Base-by-base conservation (phyloP, 345 rosid species). In the Salix udensis region DNA sequence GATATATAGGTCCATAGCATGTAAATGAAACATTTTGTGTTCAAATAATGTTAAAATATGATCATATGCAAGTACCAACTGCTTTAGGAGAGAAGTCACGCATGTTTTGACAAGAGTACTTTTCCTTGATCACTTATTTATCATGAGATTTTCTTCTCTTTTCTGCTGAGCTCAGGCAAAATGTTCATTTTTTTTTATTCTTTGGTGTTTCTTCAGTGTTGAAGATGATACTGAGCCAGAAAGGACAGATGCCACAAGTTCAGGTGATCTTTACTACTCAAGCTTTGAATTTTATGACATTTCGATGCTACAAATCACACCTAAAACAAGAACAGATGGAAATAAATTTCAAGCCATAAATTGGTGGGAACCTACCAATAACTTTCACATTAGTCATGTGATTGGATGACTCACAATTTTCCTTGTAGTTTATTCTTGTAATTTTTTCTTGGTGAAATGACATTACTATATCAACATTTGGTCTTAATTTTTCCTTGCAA, bases 181-280 rank as follows among this genome's bases (percentile, higher is more conserved):
- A 13, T 65, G 50, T 74, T 76, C 30, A 75, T 53, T 48, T 37
- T 58, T 69, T 10, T 31, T 12, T 50, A 31, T 44, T 46, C 42
- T 15, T 37, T 79, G 50, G 30, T 40, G 53, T 70, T 69, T 44
- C 44, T 34, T 66, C 86, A 93, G 97, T 76, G 89, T 93, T 79
- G 87, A 89, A 2, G 93, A 90, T 85, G 94, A 93, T 77, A 72
- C 34, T 64, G 92, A 81, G 76, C 79, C 11, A 28, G 88, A 84
- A 74, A 68, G 42, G 48, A 68, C 71, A 65, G 86, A 62, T 77
- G 87, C 86, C 71, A 61, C 89, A 77, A 88, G 85, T 85, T 86
- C 93, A 86, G 97, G 98, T 90, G 75, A 65, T 58, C 28, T 72
- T 58, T 28, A 4, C 60, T 42, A 50, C 65, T 82, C 44, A 46